Percentiles rank a stretch among this genome's conserved stretches.
Conservation (phyloP, 768 basidiomycete species). For the Podaxis sp. region DNA sequence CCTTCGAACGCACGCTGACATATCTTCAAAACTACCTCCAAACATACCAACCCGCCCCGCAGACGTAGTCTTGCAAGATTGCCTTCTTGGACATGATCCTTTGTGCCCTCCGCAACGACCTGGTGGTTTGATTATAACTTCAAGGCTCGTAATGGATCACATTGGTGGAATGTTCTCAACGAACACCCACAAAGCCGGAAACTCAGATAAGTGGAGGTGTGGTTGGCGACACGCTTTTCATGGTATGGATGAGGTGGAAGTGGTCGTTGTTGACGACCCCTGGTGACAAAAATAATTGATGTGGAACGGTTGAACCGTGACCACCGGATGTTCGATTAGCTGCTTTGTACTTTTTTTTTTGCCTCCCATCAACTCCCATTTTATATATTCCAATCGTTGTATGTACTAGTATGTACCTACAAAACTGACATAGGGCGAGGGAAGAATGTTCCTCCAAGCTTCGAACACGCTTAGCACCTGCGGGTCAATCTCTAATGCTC, state of each 20-base stretch:
- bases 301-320: not conserved
- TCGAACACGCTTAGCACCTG: no score
- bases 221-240: conserved; percentile 48
- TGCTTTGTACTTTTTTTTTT: no score
- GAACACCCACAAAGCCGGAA: conserved; percentile 26
- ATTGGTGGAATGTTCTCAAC: conserved; percentile 40
- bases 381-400: no score
- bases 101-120: conserved; percentile 31
- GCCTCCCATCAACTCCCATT: no score
- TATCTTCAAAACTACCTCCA: conserved; percentile 26
- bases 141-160: conserved; percentile 41
- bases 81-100: conserved; percentile 38
- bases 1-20: conserved; percentile 31
- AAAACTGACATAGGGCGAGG: no score
- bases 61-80: conserved; percentile 43
- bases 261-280: conserved; percentile 27
- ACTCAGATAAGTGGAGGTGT: conserved; percentile 39
- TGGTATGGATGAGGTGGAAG: conserved; percentile 33
- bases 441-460: no score
- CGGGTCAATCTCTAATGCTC: no score
- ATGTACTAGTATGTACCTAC: no score
- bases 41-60: conserved; percentile 31
- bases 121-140: conserved; percentile 38
- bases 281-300: not conserved
- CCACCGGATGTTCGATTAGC: not conserved